phyloP scores from a whole-genome alignment of 208 protist genomes.

The Phytomonas sp. region DNA sequence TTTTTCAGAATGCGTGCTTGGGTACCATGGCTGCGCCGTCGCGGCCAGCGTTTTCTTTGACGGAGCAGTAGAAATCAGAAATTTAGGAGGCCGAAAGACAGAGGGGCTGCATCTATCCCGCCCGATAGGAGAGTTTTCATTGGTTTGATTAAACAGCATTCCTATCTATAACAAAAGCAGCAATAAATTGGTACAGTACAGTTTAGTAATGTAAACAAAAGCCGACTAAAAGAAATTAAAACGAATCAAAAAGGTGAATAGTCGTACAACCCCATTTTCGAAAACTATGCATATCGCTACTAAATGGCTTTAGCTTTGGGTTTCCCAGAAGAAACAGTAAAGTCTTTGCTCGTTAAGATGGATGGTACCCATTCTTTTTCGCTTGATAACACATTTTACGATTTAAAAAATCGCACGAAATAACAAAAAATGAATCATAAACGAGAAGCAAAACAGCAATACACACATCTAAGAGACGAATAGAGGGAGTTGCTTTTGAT shows the following conservation, averaged over 20 bases:
- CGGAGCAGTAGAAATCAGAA: conserved; percentile 25
- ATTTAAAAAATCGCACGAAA: too few relatives aligned
- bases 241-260: conserved; percentile 12
- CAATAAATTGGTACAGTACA: neutral
- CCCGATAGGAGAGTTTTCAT: conserved; percentile 36
- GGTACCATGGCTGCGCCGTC: conserved; percentile 48
- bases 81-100: conserved; percentile 56
- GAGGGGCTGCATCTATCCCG: conserved; percentile 50
- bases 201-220: neutral
- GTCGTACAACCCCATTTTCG: neutral
- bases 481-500: too few relatives aligned
- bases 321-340: too few relatives aligned
- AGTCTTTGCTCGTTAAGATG: too few relatives aligned
- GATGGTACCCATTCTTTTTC: too few relatives aligned
- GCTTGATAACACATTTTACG: too few relatives aligned
- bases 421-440: too few relatives aligned
- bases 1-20: conserved; percentile 6
- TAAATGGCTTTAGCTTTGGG: too few relatives aligned
- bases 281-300: too few relatives aligned
- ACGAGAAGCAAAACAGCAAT: too few relatives aligned
- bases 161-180: neutral
- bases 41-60: conserved; percentile 40
- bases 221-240: conserved; percentile 2
- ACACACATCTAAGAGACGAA: too few relatives aligned
- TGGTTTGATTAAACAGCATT: conserved; percentile 33